phyloP scores from a whole-genome alignment of 2,329 filamentous ascomycete genomes.

The Fusarium lyarnte region DNA sequence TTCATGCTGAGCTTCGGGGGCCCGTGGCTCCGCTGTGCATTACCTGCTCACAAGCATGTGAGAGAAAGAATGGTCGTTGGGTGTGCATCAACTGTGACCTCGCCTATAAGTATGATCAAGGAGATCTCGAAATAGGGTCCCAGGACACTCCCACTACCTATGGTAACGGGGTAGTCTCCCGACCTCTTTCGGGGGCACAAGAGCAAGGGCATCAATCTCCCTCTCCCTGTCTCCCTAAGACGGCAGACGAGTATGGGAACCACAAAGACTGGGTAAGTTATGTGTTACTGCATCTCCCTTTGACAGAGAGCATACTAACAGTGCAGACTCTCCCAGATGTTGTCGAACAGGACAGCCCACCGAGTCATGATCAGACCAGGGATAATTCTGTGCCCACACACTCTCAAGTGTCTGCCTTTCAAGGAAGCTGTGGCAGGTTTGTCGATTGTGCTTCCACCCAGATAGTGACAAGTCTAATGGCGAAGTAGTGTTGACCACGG shows the following conservation, averaged over 20 bases:
- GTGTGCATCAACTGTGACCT: background rate
- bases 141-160: background rate
- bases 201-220: background rate
- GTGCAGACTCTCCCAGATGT: background rate
- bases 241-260: background rate
- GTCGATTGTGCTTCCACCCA: background rate
- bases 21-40: background rate
- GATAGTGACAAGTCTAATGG: background rate
- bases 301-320: background rate
- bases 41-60: background rate
- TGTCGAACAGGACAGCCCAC: background rate
- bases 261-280: background rate
- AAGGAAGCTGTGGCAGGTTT: constrained; percentile 4
- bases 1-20: background rate
- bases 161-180: background rate
- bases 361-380: background rate
- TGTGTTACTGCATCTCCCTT: background rate
- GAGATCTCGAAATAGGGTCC: too few relatives aligned
- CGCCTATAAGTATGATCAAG: background rate
- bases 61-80: background rate
- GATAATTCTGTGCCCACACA: background rate
- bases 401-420: background rate
- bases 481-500: background rate
- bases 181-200: background rate
- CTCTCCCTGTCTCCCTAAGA: background rate